Conservation (phyloP, 371 early-diverging fungal genomes). For the Lichtheimia ramosa region DNA sequence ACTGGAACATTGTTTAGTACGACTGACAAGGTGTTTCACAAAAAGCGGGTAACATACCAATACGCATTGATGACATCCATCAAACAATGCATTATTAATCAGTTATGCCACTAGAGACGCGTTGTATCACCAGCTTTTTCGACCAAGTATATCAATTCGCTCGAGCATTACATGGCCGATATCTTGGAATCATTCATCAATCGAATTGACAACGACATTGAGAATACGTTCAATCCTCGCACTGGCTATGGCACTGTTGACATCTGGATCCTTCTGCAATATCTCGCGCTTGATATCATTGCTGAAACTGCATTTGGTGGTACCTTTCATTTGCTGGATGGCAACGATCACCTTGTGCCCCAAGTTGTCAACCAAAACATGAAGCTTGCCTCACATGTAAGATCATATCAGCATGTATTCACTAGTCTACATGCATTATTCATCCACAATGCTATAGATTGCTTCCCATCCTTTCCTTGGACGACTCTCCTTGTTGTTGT, state of each 20-base stretch:
- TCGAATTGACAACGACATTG: conserved; percentile 20
- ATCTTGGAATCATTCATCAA: conserved; percentile 18
- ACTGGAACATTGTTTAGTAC: conserved; percentile 16
- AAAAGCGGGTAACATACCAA: conserved; percentile 21
- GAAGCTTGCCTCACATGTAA: conserved; percentile 4
- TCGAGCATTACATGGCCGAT: conserved; percentile 33
- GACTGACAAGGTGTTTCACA: conserved; percentile 28
- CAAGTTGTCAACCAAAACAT: conserved; percentile 4
- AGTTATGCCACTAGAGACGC: conserved; percentile 23
- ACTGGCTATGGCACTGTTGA: conserved; percentile 26
- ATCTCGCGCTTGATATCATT: conserved; percentile 47
- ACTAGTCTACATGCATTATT: neutral
- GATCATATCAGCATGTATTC: neutral
- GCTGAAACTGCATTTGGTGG: conserved; percentile 39
- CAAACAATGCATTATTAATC: neutral
- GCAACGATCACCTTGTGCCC: conserved; percentile 35
- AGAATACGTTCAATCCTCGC: neutral
- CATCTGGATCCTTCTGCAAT: conserved; percentile 34
- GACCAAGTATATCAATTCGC: conserved; percentile 33
- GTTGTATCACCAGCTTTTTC: conserved; percentile 48
- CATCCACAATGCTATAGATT: neutral
- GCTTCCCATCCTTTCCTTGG: conserved; percentile 8
- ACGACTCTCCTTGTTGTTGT: neutral
- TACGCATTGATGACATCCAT: too few species aligned
- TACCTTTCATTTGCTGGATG: conserved; percentile 46